Evolutionary conservation across 1,284 basidiomycete species (phyloP).

Genomic region (Pseudozyma sp.): DNA sequence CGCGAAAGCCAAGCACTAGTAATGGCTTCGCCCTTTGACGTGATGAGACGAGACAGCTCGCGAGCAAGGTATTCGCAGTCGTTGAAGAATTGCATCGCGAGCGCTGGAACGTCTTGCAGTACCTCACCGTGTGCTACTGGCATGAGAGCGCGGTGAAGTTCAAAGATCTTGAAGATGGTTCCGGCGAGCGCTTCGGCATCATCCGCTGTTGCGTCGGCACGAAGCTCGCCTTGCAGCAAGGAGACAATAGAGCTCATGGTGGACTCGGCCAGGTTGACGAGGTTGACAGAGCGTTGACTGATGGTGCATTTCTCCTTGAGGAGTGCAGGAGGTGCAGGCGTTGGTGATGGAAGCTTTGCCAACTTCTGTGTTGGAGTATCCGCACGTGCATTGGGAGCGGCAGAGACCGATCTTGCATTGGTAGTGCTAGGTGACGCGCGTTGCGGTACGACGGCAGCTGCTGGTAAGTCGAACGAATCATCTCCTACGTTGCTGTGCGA

Average conservation of each 20-base stretch:
- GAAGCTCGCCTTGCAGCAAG: constrained; percentile 1
- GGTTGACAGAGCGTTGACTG: constrained; percentile 45
- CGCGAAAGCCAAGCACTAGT: constrained; percentile 11
- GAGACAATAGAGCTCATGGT: constrained; percentile 31
- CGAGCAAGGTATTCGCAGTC: constrained; percentile 80
- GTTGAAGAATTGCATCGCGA: constrained; percentile 85
- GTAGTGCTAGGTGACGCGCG: not conserved
- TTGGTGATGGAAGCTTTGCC: not conserved
- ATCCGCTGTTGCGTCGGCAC: not conserved
- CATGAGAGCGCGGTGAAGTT: constrained; percentile 84
- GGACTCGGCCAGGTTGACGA: constrained; percentile 33
- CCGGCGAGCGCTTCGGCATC: constrained; percentile 26
- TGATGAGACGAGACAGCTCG: constrained; percentile 59
- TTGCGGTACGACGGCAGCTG: not conserved
- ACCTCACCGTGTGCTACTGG: constrained; percentile 77
- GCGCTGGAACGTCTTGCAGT: constrained; percentile 74
- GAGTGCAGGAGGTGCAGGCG: not conserved
- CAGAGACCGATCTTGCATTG: constrained; percentile 10
- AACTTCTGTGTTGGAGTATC: not conserved
- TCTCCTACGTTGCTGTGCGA: not conserved
- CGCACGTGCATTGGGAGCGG: not conserved
- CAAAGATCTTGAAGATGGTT: constrained; percentile 74
- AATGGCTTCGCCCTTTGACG: constrained; percentile 65
- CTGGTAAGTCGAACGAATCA: too few relatives aligned
- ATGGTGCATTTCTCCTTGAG: constrained; percentile 45